Base-by-base conservation (phyloP, 2,329 filamentous ascomycete genomes). In the Penicillium sp. region DNA sequence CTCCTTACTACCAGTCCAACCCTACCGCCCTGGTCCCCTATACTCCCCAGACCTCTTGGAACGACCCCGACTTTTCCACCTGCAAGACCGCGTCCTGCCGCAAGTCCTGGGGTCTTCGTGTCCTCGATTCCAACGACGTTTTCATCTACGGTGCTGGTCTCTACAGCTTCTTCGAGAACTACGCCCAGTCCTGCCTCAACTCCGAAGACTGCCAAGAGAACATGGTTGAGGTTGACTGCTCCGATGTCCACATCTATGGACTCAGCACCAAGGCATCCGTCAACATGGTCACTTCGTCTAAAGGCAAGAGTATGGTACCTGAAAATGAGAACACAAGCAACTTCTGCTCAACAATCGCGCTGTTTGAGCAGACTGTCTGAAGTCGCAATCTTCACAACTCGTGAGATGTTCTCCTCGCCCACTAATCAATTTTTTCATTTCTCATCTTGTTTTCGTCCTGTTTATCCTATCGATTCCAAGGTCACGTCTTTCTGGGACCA, bases 141-240 rank as follows among this genome's bases (percentile, higher is more conserved):
- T 84, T 83, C 67, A 75, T 92, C 65, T 90, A 87, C 67, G 89
- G 90, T 42, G 87, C 84, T 5, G 90, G 90, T 23, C 76, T 92
- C 55, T 93, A 93, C 81, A 87, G 83, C 61, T 93, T 93, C 83
- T 93, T 91, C 68, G 84, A 93, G 72, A 91, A 92, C 79, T 93
- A 93, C 75, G 78, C 75, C 33, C 88, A 92, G 73, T 79, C 80
- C 16, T 94, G 90, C 65, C 81, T 92, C 14, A 72, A 75, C 33
- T 80, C 80, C 9, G 82, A 89, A 70, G 84, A 82, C 61, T 94
- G 90, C 77, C 90, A 93, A 74, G 80, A 87, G 54, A 88, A 91
- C 75, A 92, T 94, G 77, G 81, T 92, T 43, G 85, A 84, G 62
- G 77, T 93, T 31, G 86, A 91, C 72, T 82, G 83, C 68, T 89